These are phyloP conservation scores for Eucalyptus regnans DNA, from an alignment of 345 rosid genomes.

Conservation along the genomic window DNA sequence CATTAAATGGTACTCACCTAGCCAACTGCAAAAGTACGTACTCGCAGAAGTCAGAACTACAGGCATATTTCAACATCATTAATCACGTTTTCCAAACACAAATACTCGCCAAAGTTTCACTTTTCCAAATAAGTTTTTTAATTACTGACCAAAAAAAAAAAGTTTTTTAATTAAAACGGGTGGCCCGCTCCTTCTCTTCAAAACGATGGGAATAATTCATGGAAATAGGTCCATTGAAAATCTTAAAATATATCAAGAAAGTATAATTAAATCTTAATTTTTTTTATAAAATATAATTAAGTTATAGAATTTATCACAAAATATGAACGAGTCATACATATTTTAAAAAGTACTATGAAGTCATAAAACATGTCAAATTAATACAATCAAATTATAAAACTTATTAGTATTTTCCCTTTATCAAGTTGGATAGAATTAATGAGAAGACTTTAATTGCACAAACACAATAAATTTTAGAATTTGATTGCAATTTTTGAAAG, in stretches of 20 bases:
- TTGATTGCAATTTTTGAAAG: fast-evolving
- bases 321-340: too few species aligned
- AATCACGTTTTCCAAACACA: neutral
- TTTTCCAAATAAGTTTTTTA: neutral
- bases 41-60: neutral
- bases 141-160: too few species aligned
- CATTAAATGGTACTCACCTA: neutral
- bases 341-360: too few species aligned
- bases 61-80: neutral
- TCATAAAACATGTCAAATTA: too few species aligned
- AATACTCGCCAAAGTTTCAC: neutral
- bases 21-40: neutral
- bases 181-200: neutral
- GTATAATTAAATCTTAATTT: too few species aligned
- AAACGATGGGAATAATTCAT: neutral
- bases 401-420: fast-evolving
- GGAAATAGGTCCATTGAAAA: neutral
- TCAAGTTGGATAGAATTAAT: neutral
- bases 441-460: too few species aligned
- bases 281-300: too few species aligned
- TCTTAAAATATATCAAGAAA: too few species aligned
- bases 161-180: neutral
- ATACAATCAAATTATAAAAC: too few species aligned
- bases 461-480: too few species aligned
- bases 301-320: too few species aligned